phyloP scores from a whole-genome alignment of 2,329 filamentous ascomycete genomes.

The Diplodia mutila region DNA sequence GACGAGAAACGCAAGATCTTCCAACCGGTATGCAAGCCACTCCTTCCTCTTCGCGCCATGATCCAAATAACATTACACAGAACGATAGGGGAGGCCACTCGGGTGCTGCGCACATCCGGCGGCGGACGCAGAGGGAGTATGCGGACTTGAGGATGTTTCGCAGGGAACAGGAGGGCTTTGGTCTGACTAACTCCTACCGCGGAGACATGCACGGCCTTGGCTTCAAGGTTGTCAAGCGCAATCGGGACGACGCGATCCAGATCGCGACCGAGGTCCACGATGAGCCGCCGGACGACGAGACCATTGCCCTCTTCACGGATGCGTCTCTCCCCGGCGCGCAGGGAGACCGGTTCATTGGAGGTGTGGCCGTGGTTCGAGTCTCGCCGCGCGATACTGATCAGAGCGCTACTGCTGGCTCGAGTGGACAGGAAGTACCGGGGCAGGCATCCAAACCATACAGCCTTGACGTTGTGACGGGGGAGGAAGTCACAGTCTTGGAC shows the following conservation, averaged over 20 bases:
- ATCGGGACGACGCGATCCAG: neutral
- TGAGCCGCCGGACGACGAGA: neutral
- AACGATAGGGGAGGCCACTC: too few relatives aligned
- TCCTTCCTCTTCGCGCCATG: neutral
- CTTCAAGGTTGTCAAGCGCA: constrained; percentile 8
- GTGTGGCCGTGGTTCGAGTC: neutral
- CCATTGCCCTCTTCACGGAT: neutral
- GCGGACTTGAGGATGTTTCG: neutral
- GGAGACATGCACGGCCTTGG: neutral
- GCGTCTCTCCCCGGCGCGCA: neutral
- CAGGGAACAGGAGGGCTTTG: neutral
- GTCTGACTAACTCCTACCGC: neutral
- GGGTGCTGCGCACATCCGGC: too few relatives aligned
- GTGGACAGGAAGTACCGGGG: too few relatives aligned
- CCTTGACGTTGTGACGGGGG: neutral
- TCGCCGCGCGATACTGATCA: neutral
- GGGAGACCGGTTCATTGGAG: neutral
- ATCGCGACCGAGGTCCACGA: neutral
- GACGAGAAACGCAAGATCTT: neutral
- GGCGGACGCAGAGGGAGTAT: neutral
- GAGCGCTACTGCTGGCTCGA: too few relatives aligned
- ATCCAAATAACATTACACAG: neutral
- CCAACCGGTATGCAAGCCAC: neutral
- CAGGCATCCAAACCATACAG: neutral
- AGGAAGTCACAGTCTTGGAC: neutral